Evolutionary conservation across 176 grass and related monocot genomes (phyloP).

Genomic region (Avena insularis): DNA sequence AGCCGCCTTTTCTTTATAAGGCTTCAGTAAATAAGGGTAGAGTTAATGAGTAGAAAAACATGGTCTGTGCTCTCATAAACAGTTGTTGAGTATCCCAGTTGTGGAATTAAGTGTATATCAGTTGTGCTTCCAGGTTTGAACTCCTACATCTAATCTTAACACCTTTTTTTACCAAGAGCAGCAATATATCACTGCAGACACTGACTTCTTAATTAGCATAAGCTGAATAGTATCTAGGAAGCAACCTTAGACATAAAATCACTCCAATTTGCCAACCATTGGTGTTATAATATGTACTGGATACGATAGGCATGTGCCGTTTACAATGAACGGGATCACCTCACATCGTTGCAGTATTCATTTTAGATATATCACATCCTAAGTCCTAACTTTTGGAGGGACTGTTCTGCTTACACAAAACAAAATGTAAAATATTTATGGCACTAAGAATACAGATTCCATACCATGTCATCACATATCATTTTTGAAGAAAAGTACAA

Average conservation of each 20-base stretch:
- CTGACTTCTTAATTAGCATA: not conserved
- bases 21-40: not conserved
- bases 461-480: slow-evolving; percentile 14
- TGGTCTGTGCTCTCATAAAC: not conserved
- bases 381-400: not conserved
- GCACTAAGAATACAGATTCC: slow-evolving; percentile 4
- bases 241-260: slow-evolving; percentile 1
- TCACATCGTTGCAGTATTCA: slow-evolving; percentile 12
- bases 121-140: not conserved
- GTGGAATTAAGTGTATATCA: not conserved
- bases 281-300: not conserved
- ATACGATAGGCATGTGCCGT: not conserved
- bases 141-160: not conserved
- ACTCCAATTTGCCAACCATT: not conserved
- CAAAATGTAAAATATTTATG: not conserved
- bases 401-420: not conserved
- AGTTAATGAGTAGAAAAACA: slow-evolving; percentile 19
- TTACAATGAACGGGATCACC: slow-evolving; percentile 9
- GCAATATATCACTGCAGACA: not conserved
- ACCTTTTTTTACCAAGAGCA: slow-evolving; percentile 27
- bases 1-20: not conserved
- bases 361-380: not conserved
- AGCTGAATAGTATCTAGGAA: not conserved
- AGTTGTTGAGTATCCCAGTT: not conserved
- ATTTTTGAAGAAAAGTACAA: slow-evolving; percentile 32